Base-by-base conservation (phyloP, 768 basidiomycete species). In the Naganishia randhawae region DNA sequence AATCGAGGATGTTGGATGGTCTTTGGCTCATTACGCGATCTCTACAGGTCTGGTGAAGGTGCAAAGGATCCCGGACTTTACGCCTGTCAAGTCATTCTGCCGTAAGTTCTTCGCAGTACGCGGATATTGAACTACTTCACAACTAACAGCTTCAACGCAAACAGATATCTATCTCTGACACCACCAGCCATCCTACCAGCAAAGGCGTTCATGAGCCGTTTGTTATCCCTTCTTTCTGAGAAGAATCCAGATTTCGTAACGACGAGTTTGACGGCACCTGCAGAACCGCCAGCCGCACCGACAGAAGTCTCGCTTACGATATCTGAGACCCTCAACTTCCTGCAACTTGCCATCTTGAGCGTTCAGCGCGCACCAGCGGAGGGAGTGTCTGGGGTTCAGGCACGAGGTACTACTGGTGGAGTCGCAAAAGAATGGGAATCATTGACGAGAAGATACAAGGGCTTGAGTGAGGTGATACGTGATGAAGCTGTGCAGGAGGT, bases 171-270 rank as follows among this genome's bases (percentile, higher is more conserved):
- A 45, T 90, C 90, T 74, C 82, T 93, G 27, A 85, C 85, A 70
- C 90, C 92, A 63, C 91, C 91, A 17, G 92, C 92, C 71, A 88
- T 99, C 75, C 86, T 92, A n/a, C 90, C 90, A 4, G 91, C 95
- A 3, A 86, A 87, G n/a, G 86, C 89, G n/a, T 96, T 97, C 83
- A 87, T 95, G 77, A 83, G 84, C n/a, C 85, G 87, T 55, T 92
- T 89, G 78, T 83, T 88, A 54, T 83, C 87, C 57, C 85, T 85
- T 66, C 81, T 90, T 7, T 82, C 88, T 52, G 75, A 83, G 22
- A 79, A 83, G 19, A 77, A 84, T 65, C 82, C 84, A 13, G 76
- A 81, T 1, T 63, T 72, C 35, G 73, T 78, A 67, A 66, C 74
- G 32, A 50, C 68, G 39, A 74, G 54, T 67, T 48, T 71, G 50